These are phyloP conservation scores for Sporisorium reilianum DNA, from an alignment of 1,284 basidiomycete genomes.

Conservation along the genomic window DNA sequence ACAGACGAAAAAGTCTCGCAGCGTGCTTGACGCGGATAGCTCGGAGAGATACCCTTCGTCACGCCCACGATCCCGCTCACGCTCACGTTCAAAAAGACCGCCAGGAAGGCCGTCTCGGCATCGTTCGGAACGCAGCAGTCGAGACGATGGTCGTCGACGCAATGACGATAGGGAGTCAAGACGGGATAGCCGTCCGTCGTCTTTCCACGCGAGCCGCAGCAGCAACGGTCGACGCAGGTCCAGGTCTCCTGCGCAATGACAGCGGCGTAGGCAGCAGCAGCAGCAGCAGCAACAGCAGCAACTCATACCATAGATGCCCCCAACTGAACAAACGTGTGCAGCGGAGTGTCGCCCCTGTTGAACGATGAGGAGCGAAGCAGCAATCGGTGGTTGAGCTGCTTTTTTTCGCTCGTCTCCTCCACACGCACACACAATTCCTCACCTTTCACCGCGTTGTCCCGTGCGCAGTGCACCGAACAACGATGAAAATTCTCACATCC, in stretches of 20 bases:
- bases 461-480: slow-evolving; percentile 9
- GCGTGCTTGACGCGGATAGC: slow-evolving; percentile 19
- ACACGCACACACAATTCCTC: not conserved
- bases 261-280: no score
- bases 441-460: not conserved
- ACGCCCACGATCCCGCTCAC: slow-evolving; percentile 5
- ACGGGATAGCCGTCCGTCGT: not conserved
- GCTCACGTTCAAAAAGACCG: slow-evolving; percentile 10
- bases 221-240: slow-evolving; percentile 14
- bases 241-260: slow-evolving; percentile 11
- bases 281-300: not conserved
- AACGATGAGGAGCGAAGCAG: no score
- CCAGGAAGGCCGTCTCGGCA: not conserved
- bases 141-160: not conserved
- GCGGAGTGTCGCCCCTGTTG: not conserved
- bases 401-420: not conserved
- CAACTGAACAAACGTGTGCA: not conserved
- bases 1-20: slow-evolving; percentile 24
- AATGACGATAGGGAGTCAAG: not conserved
- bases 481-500: not conserved
- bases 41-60: not conserved
- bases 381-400: no score
- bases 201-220: slow-evolving; percentile 5
- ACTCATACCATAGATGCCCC: not conserved
- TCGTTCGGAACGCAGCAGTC: not conserved